Conservation (phyloP, 116 monocot species). For the Posidonia oceanica region DNA sequence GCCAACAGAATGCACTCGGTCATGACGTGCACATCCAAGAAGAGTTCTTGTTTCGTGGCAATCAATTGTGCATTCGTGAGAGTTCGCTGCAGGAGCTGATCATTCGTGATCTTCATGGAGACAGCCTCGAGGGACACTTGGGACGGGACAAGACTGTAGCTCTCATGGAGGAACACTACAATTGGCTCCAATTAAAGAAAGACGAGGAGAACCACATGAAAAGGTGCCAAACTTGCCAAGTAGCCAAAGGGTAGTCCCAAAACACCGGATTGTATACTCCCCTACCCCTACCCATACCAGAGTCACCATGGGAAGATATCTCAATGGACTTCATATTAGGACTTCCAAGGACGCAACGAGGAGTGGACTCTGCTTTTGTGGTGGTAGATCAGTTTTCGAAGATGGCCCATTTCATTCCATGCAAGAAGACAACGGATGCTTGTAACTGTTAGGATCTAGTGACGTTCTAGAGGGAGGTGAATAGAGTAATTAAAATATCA, state of each 20-base stretch:
- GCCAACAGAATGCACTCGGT: too few relatives aligned
- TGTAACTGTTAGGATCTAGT: too few relatives aligned
- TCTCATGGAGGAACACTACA: background rate
- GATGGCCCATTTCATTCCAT: constrained; percentile 6
- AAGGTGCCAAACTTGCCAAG: background rate
- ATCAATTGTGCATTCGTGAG: constrained; percentile 1
- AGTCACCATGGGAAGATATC: background rate
- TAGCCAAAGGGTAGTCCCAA: background rate
- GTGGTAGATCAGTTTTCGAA: background rate
- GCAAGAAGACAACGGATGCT: background rate
- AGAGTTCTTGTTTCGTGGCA: constrained; percentile 7
- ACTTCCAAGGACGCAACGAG: background rate
- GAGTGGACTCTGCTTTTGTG: background rate
- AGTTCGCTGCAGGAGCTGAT: background rate
- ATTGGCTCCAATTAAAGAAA: constrained; percentile 6
- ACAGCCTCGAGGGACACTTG: constrained; percentile 7
- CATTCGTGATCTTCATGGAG: constrained; percentile 2
- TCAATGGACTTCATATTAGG: constrained; percentile 1
- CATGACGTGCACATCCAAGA: background rate
- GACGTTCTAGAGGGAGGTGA: too few relatives aligned
- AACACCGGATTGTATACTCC: constrained; percentile 5
- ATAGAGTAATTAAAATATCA: too few relatives aligned
- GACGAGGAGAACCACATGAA: background rate
- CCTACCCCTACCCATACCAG: background rate
- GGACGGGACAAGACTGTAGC: constrained; percentile 5